phyloP scores from a whole-genome alignment of 345 rosid genomes.

The Chamaenerion angustifolium region DNA sequence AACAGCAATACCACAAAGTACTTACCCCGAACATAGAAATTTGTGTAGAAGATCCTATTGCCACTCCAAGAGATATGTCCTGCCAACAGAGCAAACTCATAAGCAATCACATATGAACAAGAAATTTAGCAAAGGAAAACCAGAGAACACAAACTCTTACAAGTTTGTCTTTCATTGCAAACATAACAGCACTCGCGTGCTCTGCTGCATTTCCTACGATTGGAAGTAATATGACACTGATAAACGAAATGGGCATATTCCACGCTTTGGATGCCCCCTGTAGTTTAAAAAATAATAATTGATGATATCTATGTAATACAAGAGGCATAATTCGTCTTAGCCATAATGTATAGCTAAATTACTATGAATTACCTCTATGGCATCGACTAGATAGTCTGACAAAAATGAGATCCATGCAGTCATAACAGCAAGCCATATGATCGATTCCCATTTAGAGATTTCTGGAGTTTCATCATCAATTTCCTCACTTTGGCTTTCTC shows the following conservation, averaged over 20 bases:
- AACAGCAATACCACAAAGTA: conserved; percentile 6
- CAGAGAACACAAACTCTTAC: conserved; percentile 22
- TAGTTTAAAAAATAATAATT: conserved; percentile 7
- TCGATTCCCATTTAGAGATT: conserved; percentile 68
- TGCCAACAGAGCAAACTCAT: conserved; percentile 16
- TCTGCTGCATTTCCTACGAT: conserved; percentile 97
- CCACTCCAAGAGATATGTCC: conserved; percentile 95
- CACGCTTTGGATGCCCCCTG: conserved; percentile 75
- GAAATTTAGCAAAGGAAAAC: not conserved
- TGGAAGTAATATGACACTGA: conserved; percentile 89
- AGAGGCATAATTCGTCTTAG: not conserved
- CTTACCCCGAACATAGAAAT: conserved; percentile 92
- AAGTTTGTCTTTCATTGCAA: conserved; percentile 94
- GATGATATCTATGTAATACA: not conserved
- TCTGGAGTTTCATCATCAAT: conserved; percentile 63
- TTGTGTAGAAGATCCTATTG: conserved; percentile 94
- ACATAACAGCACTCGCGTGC: conserved; percentile 91
- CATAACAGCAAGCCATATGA: conserved; percentile 75
- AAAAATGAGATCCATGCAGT: conserved; percentile 84
- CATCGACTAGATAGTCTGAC: conserved; percentile 83
- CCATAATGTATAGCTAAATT: too few species aligned
- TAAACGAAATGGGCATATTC: conserved; percentile 70
- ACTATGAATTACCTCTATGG: conserved; percentile 45
- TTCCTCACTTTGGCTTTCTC: conserved; percentile 21
- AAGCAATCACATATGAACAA: not conserved